Base-by-base conservation (phyloP, 805 yeast genomes). In the Kazachstania viticola region DNA sequence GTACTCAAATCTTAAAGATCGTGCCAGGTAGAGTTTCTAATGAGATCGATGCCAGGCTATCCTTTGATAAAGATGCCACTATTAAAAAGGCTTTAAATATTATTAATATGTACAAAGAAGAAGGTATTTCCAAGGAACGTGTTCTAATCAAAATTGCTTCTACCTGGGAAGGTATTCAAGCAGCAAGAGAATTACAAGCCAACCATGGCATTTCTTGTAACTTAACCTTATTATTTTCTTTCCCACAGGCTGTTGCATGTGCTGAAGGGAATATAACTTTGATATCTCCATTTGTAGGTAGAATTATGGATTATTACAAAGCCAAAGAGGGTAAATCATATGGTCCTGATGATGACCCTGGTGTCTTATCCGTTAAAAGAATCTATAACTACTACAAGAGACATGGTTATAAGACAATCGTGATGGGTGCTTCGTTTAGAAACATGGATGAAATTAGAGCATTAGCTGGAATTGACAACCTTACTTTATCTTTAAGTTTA, bases 361-460 rank as follows among this genome's bases (percentile, higher is more conserved):
- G 98, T 78, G 96, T 88, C 40, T 31, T 67, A 30, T 81, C 94
- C 27, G 97, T 88, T 51, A 78, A 75, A 63, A 59, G 56, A 40
- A 88, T 88, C 61, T 88, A 60, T 81, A 79, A 87, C 79, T 88
- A 88, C 76, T 88, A 88, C 79, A 88, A 88, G 77, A 87, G 87
- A 69, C 82, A 63, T 62, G 88, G 79, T 48, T 88, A 88, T 76
- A 72, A 88, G 53, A 88, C 98, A 62, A 85, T 88, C 57, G 96
- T 88, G 55, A 88, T 88, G 98, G 98, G 96, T 63, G 97, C 98
- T 38, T 87, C 96, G 36, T 88, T 88, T 83, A 87, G 98, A 75
- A 88, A 84, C 70, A 64, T 68, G 39, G 94, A 87, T 46, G 96
- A 88, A 69, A 82, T 88, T 65, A 79, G 77, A 62, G 94, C 91